Conservation (phyloP, 208 protist species). For the Angomonas ambiguus region DNA sequence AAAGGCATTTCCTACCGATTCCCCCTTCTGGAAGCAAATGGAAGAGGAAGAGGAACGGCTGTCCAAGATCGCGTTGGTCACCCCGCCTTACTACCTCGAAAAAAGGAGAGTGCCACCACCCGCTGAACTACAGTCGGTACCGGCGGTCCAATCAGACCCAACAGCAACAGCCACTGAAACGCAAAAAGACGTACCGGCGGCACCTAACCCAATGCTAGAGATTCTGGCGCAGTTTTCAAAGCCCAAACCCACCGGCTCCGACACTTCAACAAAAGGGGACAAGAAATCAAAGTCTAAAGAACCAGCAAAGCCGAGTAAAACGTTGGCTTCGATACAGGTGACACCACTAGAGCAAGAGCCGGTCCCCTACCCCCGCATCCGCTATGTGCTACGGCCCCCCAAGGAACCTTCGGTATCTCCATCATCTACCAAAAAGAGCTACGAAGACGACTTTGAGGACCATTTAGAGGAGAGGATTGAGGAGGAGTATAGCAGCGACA, state of each 20-base stretch:
- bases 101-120: not conserved
- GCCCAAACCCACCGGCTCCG: slow-evolving; percentile 14
- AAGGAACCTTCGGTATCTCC: not conserved
- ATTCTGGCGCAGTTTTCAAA: slow-evolving; percentile 54
- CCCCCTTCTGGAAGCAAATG: slow-evolving; percentile 13
- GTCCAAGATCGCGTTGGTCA: not conserved
- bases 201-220: slow-evolving; percentile 12
- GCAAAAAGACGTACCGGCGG: not conserved
- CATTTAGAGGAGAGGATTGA: not conserved
- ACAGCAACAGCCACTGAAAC: not conserved
- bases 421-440: not conserved
- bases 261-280: not conserved
- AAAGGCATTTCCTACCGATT: not conserved
- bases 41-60: slow-evolving; percentile 10
- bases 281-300: not conserved
- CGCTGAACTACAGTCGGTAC: not conserved
- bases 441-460: slow-evolving; percentile 7
- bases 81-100: not conserved
- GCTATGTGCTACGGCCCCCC: slow-evolving; percentile 41
- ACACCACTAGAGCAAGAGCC: slow-evolving; percentile 34
- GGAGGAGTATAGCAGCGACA: not conserved
- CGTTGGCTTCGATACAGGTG: slow-evolving; percentile 22
- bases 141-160: not conserved
- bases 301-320: slow-evolving; percentile 10
- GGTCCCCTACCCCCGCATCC: slow-evolving; percentile 35